Evolutionary conservation across 2,329 filamentous ascomycete genomes (phyloP).

Genomic region (Lanzia echinophila): DNA sequence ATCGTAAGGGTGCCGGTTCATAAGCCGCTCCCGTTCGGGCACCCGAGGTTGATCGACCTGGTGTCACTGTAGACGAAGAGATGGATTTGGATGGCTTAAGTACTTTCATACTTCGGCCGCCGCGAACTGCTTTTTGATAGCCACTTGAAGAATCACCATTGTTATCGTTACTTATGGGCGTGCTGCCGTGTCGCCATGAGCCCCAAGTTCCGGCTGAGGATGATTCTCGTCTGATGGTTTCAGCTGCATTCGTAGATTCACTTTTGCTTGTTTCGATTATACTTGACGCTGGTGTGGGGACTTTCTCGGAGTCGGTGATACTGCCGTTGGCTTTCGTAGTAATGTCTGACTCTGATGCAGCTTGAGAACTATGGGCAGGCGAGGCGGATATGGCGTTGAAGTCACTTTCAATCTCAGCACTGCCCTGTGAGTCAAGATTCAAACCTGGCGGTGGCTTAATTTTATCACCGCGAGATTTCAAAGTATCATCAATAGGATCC

Average conservation of each 20-base stretch:
- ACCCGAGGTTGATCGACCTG: conserved; percentile 32
- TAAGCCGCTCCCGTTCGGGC: conserved; percentile 45
- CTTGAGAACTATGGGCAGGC: conserved; percentile 8
- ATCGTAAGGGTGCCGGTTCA: conserved; percentile 39
- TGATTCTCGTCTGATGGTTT: conserved; percentile 35
- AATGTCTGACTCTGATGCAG: conserved; percentile 16
- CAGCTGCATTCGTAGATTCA: conserved; percentile 13
- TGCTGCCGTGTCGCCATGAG: conserved; percentile 57
- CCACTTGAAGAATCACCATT: conserved; percentile 36
- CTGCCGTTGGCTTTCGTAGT: conserved; percentile 11
- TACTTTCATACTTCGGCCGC: conserved; percentile 77
- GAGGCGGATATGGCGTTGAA: conserved; percentile 13
- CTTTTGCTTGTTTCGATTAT: conserved; percentile 4
- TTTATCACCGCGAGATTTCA: conserved; percentile 7
- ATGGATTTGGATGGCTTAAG: conserved; percentile 68
- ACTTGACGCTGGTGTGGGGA: conserved; percentile 1
- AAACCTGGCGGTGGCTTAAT: conserved; percentile 11
- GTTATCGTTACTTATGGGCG: conserved; percentile 19
- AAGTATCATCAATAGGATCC: conserved; percentile 7
- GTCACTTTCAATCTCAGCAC: conserved; percentile 16
- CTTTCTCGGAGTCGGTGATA: conserved; percentile 17
- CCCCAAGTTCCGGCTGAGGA: conserved; percentile 57
- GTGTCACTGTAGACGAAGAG: conserved; percentile 37
- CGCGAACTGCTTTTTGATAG: conserved; percentile 63
- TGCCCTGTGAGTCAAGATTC: conserved; percentile 7